Evolutionary conservation across 2,329 filamentous ascomycete species (phyloP).

Genomic region (Fusarium falciforme): DNA sequence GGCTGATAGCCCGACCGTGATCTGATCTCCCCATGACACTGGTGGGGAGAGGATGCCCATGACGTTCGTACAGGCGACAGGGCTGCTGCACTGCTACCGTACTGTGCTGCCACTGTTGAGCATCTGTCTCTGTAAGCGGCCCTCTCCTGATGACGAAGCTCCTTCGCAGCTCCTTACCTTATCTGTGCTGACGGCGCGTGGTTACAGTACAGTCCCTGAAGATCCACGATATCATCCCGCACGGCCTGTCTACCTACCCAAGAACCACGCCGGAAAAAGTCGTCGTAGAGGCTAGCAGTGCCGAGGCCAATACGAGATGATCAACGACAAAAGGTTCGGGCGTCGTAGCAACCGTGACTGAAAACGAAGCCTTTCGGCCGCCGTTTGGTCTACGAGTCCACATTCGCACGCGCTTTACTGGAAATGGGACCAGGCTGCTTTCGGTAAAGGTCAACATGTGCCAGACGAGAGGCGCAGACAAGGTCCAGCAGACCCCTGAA

Average conservation of each 20-base stretch:
- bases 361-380: conserved; percentile 6
- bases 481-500: conserved; percentile 10
- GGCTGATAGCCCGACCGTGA: conserved; percentile 21
- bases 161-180: conserved; percentile 22
- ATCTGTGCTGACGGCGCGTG: conserved; percentile 4
- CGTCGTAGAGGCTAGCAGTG: conserved; percentile 11
- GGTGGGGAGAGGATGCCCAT: conserved; percentile 24
- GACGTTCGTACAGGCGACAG: conserved; percentile 19
- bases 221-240: not conserved
- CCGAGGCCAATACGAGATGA: conserved; percentile 16
- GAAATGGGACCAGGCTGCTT: conserved; percentile 16
- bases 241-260: not conserved
- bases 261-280: not conserved
- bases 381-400: not conserved
- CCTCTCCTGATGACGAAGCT: conserved; percentile 26
- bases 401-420: conserved; percentile 7
- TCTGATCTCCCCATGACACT: conserved; percentile 21
- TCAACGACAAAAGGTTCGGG: not conserved
- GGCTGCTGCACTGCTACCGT: not conserved
- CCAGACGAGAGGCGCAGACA: conserved; percentile 33
- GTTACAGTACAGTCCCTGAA: not conserved
- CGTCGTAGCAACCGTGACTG: not conserved
- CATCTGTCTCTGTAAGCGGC: not conserved
- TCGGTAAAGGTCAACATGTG: conserved; percentile 15
- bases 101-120: not conserved